Percentiles rank a stretch among this genome's conserved stretches.
Evolutionary conservation across 805 yeast genomes (phyloP).

Genomic region (Priceomyces haplophilus): DNA sequence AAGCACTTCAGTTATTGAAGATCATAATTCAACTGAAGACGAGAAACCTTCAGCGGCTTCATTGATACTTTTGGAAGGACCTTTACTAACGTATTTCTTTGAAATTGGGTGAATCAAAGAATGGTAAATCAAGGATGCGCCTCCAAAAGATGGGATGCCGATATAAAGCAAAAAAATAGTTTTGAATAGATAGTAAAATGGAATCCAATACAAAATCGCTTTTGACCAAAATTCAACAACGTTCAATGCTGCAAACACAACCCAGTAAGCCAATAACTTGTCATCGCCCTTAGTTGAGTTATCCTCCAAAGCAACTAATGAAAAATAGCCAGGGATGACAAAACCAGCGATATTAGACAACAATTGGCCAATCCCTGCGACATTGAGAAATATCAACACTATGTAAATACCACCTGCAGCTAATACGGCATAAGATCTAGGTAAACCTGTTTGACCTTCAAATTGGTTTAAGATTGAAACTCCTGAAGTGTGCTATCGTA

Average conservation of each 20-base stretch:
- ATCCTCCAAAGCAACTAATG: slow-evolving; percentile 80
- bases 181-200: slow-evolving; percentile 94
- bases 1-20: not conserved
- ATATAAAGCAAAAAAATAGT: slow-evolving; percentile 83
- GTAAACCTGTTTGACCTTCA: slow-evolving; percentile 49
- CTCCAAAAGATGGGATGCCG: slow-evolving; percentile 83
- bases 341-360: slow-evolving; percentile 91
- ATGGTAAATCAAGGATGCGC: slow-evolving; percentile 73
- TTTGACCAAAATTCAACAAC: slow-evolving; percentile 95
- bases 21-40: slow-evolving; percentile 18
- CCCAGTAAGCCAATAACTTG: slow-evolving; percentile 93
- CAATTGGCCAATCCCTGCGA: slow-evolving; percentile 94
- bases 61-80: slow-evolving; percentile 43
- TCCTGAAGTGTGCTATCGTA: slow-evolving; percentile 28
- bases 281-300: slow-evolving; percentile 71
- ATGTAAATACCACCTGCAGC: slow-evolving; percentile 66
- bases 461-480: slow-evolving; percentile 32
- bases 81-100: slow-evolving; percentile 34
- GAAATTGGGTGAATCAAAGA: slow-evolving; percentile 65
- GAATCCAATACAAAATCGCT: slow-evolving; percentile 90
- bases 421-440: slow-evolving; percentile 81
- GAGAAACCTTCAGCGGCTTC: slow-evolving; percentile 48
- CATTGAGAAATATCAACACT: slow-evolving; percentile 76
- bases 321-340: slow-evolving; percentile 84
- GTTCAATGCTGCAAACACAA: slow-evolving; percentile 89